These are phyloP conservation scores for Bipolaris cookei DNA, from an alignment of 2,329 filamentous ascomycete species.

Conservation along the genomic window DNA sequence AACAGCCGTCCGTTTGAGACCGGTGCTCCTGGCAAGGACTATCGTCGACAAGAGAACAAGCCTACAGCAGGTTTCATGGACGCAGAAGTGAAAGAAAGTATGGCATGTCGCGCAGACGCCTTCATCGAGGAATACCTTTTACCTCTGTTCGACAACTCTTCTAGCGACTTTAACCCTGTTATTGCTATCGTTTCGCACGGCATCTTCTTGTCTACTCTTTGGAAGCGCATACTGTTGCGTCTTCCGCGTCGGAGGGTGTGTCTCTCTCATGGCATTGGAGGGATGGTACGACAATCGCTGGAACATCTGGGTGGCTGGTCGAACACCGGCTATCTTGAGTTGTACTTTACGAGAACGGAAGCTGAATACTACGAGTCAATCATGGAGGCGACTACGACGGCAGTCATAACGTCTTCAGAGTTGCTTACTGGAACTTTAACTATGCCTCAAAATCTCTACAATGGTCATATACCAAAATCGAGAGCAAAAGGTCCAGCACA, in stretches of 20 bases:
- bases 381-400: not conserved
- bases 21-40: not conserved
- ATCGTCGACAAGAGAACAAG: conserved; percentile 45
- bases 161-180: conserved; percentile 41
- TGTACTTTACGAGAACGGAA: conserved; percentile 41
- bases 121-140: conserved; percentile 72
- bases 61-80: conserved; percentile 58
- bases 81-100: conserved; percentile 71
- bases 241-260: conserved; percentile 58
- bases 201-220: conserved; percentile 74
- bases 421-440: conserved; percentile 4
- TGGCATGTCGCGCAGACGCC: conserved; percentile 66
- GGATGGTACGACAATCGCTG: conserved; percentile 51
- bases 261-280: conserved; percentile 53
- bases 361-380: not conserved
- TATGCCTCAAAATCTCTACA: not conserved
- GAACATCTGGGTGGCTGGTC: conserved; percentile 66
- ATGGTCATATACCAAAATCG: not conserved
- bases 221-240: conserved; percentile 65
- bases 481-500: not conserved
- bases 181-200: conserved; percentile 82
- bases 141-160: conserved; percentile 57
- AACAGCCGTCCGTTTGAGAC: conserved; percentile 48
- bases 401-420: not conserved
- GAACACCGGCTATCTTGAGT: conserved; percentile 68